Conservation (phyloP, 345 rosid species). For the Orychophragmus violaceus region DNA sequence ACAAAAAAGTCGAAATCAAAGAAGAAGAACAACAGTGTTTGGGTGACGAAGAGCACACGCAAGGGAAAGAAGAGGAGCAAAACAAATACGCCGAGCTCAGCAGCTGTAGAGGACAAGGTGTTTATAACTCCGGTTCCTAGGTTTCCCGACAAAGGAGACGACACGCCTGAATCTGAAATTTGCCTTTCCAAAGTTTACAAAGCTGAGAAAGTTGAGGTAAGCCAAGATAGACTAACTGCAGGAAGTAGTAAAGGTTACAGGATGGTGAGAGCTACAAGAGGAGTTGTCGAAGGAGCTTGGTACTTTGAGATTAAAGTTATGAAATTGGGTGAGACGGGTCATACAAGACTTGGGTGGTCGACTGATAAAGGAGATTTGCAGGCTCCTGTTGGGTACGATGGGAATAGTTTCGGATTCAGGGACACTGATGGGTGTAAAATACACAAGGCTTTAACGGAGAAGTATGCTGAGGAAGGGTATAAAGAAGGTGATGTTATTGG, state of each 20-base stretch:
- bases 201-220: constrained; percentile 92
- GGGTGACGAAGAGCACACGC: constrained; percentile 82
- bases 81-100: constrained; percentile 44
- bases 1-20: constrained; percentile 58
- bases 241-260: constrained; percentile 91
- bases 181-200: constrained; percentile 86
- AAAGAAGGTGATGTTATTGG: constrained; percentile 93
- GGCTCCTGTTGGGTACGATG: constrained; percentile 94
- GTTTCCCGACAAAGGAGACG: constrained; percentile 75
- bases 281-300: constrained; percentile 96
- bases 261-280: constrained; percentile 96
- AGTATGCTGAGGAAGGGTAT: constrained; percentile 83
- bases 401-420: constrained; percentile 84
- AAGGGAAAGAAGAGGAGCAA: constrained; percentile 92
- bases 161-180: constrained; percentile 56
- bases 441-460: constrained; percentile 88
- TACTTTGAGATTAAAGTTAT: constrained; percentile 80
- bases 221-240: constrained; percentile 76
- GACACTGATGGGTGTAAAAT: constrained; percentile 96
- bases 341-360: constrained; percentile 92
- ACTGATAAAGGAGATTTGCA: constrained; percentile 95
- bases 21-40: constrained; percentile 79
- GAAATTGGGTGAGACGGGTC: constrained; percentile 83
- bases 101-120: constrained; percentile 60
- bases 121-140: constrained; percentile 72